Evolutionary conservation across 805 yeast genomes (phyloP).

Genomic region (Schwanniomyces occidentalis): DNA sequence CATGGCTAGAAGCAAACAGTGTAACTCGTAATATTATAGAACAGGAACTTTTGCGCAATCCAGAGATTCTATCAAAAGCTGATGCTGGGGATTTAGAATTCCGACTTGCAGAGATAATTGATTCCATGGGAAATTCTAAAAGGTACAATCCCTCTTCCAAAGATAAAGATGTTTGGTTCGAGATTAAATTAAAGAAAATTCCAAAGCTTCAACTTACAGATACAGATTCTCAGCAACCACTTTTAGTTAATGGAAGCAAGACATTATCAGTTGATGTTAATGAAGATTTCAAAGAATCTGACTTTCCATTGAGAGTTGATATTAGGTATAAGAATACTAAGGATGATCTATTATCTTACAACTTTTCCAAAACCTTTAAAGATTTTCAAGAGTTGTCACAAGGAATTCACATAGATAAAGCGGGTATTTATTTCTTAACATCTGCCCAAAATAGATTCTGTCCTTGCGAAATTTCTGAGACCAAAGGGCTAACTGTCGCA

Average conservation of each 20-base stretch:
- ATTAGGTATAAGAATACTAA: conserved; percentile 27
- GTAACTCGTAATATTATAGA: conserved; percentile 35
- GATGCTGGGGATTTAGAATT: conserved; percentile 30
- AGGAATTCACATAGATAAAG: conserved; percentile 44
- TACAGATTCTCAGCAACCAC: conserved; percentile 17
- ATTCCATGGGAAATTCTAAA: conserved; percentile 31
- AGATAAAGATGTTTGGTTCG: conserved; percentile 35
- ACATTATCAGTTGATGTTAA: conserved; percentile 13
- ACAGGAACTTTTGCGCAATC: conserved; percentile 32
- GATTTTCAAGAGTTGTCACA: conserved; percentile 22
- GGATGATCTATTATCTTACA: conserved; percentile 18
- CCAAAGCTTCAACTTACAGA: conserved; percentile 25
- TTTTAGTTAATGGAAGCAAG: conserved; percentile 23
- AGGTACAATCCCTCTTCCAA: conserved; percentile 38
- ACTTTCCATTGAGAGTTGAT: conserved; percentile 49
- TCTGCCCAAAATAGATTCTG: conserved; percentile 63
- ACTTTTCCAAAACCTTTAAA: conserved; percentile 25
- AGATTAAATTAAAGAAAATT: conserved; percentile 25
- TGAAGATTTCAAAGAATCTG: conserved; percentile 20
- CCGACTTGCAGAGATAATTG: conserved; percentile 32
- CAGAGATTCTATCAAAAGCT: conserved; percentile 17
- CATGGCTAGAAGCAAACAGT: conserved; percentile 20
- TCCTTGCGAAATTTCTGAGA: conserved; percentile 57
- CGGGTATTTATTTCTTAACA: conserved; percentile 67
- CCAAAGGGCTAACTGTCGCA: background rate